Percentiles rank a stretch among this genome's conserved stretches.
Evolutionary conservation across 2,329 filamentous ascomycete genomes (phyloP).

Genomic region (Monilinia laxa): DNA sequence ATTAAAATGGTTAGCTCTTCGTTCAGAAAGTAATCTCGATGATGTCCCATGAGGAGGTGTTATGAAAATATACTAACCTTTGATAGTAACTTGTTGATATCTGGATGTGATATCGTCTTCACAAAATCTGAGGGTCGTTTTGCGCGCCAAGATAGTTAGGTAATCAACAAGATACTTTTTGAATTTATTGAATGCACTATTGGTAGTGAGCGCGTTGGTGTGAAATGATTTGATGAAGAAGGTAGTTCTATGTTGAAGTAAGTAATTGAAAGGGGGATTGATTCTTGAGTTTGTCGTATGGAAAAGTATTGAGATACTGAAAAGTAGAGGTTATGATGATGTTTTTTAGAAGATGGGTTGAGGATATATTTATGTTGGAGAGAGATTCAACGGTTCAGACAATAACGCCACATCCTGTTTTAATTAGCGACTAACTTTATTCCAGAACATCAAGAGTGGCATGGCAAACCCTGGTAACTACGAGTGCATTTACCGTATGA

Average conservation of each 20-base stretch:
- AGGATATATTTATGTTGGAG: background rate
- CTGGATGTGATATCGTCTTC: background rate
- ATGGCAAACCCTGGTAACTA: background rate
- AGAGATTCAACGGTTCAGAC: background rate
- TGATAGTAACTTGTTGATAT: too few species aligned
- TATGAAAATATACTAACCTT: conserved; percentile 1
- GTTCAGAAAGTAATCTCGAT: background rate
- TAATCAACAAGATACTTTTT: background rate
- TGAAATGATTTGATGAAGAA: background rate
- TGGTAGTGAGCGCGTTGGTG: background rate
- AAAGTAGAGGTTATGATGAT: background rate
- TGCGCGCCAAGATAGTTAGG: background rate
- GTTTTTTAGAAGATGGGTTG: background rate
- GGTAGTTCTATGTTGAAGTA: background rate
- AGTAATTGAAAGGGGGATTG: background rate
- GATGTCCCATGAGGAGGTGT: background rate
- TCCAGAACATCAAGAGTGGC: background rate
- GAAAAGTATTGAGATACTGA: background rate
- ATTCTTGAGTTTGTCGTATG: background rate
- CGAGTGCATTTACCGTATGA: background rate
- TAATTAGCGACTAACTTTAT: too few species aligned
- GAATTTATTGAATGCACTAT: background rate
- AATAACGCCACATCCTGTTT: background rate
- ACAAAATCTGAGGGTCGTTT: background rate
- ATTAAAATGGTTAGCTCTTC: background rate